Evolutionary conservation across 768 basidiomycete species (phyloP), one percentile per base, ranked within the genome.

Genomic region (Suillus bovinus): DNA sequence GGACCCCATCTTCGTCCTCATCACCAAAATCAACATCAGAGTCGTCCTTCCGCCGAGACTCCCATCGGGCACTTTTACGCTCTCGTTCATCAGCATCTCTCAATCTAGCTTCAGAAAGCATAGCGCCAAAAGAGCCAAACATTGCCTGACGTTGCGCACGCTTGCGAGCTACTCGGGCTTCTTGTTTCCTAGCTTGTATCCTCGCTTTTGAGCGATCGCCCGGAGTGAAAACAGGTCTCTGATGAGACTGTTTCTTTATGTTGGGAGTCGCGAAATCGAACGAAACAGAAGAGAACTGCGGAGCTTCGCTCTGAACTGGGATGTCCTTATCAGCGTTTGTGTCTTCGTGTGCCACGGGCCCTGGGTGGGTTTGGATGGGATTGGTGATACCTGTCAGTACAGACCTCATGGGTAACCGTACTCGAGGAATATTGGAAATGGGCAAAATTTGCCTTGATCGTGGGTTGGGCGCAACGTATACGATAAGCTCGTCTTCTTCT

Each of bases 381-480:
- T 17, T 27, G 56, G 39, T 4, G 3, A 62, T 62, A 1, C 73
- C 72, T 1, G 71, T 74, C 46, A 74, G 54, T 57, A 74, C 62
- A 4, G 73, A 74, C 36, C 65, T 70, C 5, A 59, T 36, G 16
- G 73, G 67, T 17, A 72, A 47, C 29, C 60, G 54, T 58, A 67
- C 64, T 10, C 61, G 62, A 1, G 68, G 67, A 6, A 64, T n/a
- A 46, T 61, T 10, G 11, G 68, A 56, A 7, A 52, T 2, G 49
- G 70, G 70, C 5, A 71, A 64, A 31, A 36, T 50, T 27, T 62
- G 59, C 4, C 59, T 58, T 4, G 67, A 67, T 1, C 88, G 83
- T 5, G 90, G 90, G 68, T 89, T 83, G 0, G 91, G 90, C 0
- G 90, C 89, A 29, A 86, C 86, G 68, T 92, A 92, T 11, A 93